Evolutionary conservation across 2,329 filamentous ascomycete species (phyloP).

Genomic region (Xylariaceae sp.): DNA sequence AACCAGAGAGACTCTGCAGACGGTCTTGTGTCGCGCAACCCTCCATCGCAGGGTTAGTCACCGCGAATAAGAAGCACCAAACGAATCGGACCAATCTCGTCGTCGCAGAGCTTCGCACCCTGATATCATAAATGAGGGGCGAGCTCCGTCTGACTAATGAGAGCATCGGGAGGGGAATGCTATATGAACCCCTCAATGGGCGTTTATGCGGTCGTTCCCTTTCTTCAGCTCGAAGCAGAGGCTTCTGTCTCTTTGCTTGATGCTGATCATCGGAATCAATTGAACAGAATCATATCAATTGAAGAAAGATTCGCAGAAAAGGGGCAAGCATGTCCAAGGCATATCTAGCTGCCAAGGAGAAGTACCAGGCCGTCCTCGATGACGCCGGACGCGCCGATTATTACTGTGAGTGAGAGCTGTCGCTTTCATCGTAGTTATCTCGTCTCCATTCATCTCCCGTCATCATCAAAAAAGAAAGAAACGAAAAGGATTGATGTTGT

Average conservation of each 20-base stretch:
- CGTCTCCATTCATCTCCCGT: too few species aligned
- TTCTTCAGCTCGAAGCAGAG: neutral
- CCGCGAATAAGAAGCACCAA: neutral
- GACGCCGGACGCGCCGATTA: slow-evolving; percentile 32
- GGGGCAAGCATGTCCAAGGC: slow-evolving; percentile 28
- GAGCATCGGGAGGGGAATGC: slow-evolving; percentile 3
- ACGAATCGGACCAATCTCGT: neutral
- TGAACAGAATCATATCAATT: neutral
- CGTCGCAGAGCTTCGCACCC: slow-evolving; percentile 15
- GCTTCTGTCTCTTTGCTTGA: neutral
- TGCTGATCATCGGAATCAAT: neutral
- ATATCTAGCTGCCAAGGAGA: slow-evolving; percentile 31
- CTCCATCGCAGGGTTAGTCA: neutral
- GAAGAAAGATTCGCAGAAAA: neutral
- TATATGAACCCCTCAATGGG: slow-evolving; percentile 17
- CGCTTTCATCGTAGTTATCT: too few species aligned
- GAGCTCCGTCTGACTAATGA: slow-evolving; percentile 19
- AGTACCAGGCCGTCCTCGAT: slow-evolving; percentile 32
- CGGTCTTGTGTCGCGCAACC: neutral
- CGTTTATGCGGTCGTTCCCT: neutral
- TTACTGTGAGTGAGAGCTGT: slow-evolving; percentile 25
- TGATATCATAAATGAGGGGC: slow-evolving; percentile 32
- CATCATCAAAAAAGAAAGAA: too few species aligned
- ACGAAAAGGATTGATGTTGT: neutral
- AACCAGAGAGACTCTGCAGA: neutral